These are phyloP conservation scores for Penicillium waksmanii DNA, from an alignment of 495 filamentous ascomycete genomes.

Conservation along the genomic window DNA sequence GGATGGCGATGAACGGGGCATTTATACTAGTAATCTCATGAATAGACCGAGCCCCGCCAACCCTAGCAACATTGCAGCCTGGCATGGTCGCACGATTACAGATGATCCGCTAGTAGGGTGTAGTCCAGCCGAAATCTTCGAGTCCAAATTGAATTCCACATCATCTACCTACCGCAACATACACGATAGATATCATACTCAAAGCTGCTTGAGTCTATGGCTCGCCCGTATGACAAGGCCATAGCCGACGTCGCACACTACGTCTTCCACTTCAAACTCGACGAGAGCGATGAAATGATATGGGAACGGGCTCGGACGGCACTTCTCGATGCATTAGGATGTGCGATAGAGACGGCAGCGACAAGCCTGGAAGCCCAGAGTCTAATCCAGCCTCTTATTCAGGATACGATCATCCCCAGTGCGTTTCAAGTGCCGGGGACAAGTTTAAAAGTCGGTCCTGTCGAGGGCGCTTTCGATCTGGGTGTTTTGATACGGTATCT, in stretches of 20 bases:
- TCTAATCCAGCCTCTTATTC: constrained; percentile 34
- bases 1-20: too few relatives aligned
- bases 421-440: constrained; percentile 53
- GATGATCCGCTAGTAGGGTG: too few relatives aligned
- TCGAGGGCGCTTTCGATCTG: constrained; percentile 50
- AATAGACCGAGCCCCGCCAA: too few relatives aligned
- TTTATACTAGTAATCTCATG: too few relatives aligned
- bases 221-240: constrained; percentile 30
- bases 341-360: constrained; percentile 40
- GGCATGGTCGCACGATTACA: too few relatives aligned
- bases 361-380: constrained; percentile 27
- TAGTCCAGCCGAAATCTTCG: too few relatives aligned
- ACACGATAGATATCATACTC: too few relatives aligned
- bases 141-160: too few relatives aligned
- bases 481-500: constrained; percentile 48
- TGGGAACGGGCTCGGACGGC: constrained; percentile 34
- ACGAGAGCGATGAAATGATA: constrained; percentile 14
- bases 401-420: constrained; percentile 27
- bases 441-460: constrained; percentile 35
- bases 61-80: too few relatives aligned
- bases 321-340: constrained; percentile 46
- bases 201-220: constrained; percentile 12
- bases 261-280: constrained; percentile 30
- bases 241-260: constrained; percentile 37
- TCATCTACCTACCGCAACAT: too few relatives aligned